Conservation (phyloP, 2,329 filamentous ascomycete genomes). For the Neopestalotiopsis rosae region DNA sequence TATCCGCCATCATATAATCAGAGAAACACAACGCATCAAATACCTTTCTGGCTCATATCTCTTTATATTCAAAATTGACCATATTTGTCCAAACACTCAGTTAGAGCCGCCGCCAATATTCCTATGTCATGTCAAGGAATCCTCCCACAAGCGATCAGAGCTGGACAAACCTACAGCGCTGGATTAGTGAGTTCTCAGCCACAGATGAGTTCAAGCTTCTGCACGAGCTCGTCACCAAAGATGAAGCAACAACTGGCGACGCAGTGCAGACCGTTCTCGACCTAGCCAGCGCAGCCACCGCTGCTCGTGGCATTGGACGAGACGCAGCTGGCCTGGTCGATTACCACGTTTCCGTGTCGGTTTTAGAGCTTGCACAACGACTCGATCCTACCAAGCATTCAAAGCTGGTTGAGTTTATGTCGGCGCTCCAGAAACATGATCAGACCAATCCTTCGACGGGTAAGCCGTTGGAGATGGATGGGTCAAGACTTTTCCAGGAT, state of each 20-base stretch:
- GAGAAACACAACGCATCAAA: too few relatives aligned
- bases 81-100: too few relatives aligned
- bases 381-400: not conserved
- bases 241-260: not conserved
- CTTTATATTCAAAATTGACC: too few relatives aligned
- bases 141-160: not conserved
- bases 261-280: not conserved
- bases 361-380: slow-evolving; percentile 4
- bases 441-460: not conserved
- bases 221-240: not conserved
- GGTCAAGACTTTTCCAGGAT: not conserved
- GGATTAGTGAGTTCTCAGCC: not conserved
- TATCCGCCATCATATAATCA: too few relatives aligned
- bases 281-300: not conserved
- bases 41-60: too few relatives aligned
- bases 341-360: slow-evolving; percentile 3
- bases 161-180: not conserved
- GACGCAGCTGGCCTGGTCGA: not conserved
- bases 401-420: not conserved
- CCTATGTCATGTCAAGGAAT: not conserved
- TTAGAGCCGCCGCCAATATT: too few relatives aligned
- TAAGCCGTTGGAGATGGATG: not conserved
- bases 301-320: not conserved
- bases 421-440: not conserved
- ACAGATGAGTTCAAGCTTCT: not conserved